Conservation (phyloP, 1,284 basidiomycete genomes). For the Ganoderma boninense region DNA sequence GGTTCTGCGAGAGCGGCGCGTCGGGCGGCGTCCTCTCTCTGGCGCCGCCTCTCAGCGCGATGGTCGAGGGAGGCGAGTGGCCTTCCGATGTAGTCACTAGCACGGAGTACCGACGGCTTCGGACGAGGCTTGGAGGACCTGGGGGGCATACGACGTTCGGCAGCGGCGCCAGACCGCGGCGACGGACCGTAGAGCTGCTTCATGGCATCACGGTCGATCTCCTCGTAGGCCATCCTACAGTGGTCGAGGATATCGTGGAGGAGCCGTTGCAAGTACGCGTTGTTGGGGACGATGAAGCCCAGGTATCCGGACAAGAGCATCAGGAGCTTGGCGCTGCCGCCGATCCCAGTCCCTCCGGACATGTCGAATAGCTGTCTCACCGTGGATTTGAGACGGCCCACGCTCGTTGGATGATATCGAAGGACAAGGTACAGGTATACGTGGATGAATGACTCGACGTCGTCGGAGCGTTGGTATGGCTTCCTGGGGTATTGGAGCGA, state of each 20-base stretch:
- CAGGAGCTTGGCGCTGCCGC: not conserved
- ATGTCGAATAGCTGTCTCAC: not conserved
- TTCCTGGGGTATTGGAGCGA: slow-evolving; percentile 12
- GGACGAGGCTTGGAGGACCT: not conserved
- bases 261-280: not conserved
- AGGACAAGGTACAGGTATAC: slow-evolving; percentile 2
- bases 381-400: not conserved
- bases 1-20: too few species aligned
- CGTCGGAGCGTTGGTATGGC: slow-evolving; percentile 23
- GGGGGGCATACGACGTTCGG: not conserved
- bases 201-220: not conserved
- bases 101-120: not conserved
- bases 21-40: too few species aligned
- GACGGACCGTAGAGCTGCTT: not conserved
- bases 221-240: not conserved
- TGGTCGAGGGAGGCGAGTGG: not conserved
- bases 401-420: not conserved
- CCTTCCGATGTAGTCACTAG: not conserved
- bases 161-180: not conserved
- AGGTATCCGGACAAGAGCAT: too few species aligned
- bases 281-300: not conserved
- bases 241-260: not conserved
- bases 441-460: slow-evolving; percentile 27
- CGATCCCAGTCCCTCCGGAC: not conserved
- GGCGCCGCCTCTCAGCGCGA: too few species aligned